A percentile compares a stretch with the other conserved stretches of the same genome.
These are phyloP conservation scores for Ustilago xerochloae DNA, from an alignment of 1,284 basidiomycete genomes.

Conservation along the genomic window DNA sequence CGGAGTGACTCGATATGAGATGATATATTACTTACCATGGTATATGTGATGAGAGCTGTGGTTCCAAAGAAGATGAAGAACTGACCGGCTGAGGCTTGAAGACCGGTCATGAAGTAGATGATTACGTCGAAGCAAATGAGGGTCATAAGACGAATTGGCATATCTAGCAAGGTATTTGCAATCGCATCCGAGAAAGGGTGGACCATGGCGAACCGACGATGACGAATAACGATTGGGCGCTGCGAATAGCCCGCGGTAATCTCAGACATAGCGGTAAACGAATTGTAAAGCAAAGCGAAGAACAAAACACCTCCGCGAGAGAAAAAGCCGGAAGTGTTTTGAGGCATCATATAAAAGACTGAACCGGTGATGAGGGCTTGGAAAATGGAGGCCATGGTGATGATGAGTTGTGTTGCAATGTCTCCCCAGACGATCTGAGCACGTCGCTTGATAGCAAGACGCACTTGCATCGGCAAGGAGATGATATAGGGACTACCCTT, in stretches of 20 bases:
- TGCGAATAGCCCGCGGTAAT: slow-evolving; percentile 53
- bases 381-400: slow-evolving; percentile 60
- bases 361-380: slow-evolving; percentile 82
- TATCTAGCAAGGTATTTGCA: slow-evolving; percentile 56
- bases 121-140: slow-evolving; percentile 49
- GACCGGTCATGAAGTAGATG: slow-evolving; percentile 62
- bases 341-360: slow-evolving; percentile 76
- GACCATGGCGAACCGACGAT: slow-evolving; percentile 55
- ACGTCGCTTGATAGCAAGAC: slow-evolving; percentile 76
- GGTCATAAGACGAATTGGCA: slow-evolving; percentile 52
- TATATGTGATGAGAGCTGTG: slow-evolving; percentile 43
- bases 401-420: slow-evolving; percentile 68
- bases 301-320: slow-evolving; percentile 77
- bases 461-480: slow-evolving; percentile 71
- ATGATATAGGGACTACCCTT: slow-evolving; percentile 51
- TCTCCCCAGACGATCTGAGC: slow-evolving; percentile 78
- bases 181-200: slow-evolving; percentile 56
- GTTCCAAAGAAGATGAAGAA: slow-evolving; percentile 59
- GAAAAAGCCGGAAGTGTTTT: slow-evolving; percentile 78
- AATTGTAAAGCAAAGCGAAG: slow-evolving; percentile 68
- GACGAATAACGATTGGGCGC: slow-evolving; percentile 60
- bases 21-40: slow-evolving; percentile 49
- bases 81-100: slow-evolving; percentile 42
- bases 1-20: no score
- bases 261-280: slow-evolving; percentile 70